Percentiles rank a stretch among this genome's conserved stretches.
These are phyloP conservation scores for Alternaria ethzedia DNA, from an alignment of 2,329 filamentous ascomycete species.

Conservation along the genomic window DNA sequence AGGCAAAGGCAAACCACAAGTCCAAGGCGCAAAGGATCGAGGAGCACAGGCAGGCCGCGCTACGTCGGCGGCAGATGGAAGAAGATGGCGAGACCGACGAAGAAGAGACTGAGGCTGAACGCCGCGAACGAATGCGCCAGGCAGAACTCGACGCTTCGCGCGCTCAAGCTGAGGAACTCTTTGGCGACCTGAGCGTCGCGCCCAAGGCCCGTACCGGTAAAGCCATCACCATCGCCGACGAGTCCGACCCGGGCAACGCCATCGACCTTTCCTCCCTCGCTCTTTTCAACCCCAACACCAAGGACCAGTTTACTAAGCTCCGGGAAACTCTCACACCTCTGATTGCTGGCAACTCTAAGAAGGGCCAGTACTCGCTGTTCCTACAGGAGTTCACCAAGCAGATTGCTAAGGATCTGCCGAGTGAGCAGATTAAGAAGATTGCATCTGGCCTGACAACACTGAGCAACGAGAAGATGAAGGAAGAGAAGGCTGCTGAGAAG, in stretches of 20 bases:
- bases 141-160: slow-evolving; percentile 90
- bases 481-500: slow-evolving; percentile 94
- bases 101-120: slow-evolving; percentile 75
- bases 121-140: slow-evolving; percentile 74
- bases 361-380: slow-evolving; percentile 89
- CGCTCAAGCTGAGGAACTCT: slow-evolving; percentile 87
- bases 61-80: slow-evolving; percentile 64
- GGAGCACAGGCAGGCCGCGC: slow-evolving; percentile 69
- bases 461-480: slow-evolving; percentile 97
- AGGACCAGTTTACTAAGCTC: slow-evolving; percentile 82
- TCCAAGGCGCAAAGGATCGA: slow-evolving; percentile 84
- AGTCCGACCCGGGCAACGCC: slow-evolving; percentile 75
- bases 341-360: slow-evolving; percentile 76
- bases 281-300: slow-evolving; percentile 88
- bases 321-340: slow-evolving; percentile 81
- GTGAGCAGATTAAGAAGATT: slow-evolving; percentile 96
- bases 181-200: slow-evolving; percentile 75
- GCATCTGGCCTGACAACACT: slow-evolving; percentile 85
- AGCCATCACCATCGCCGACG: slow-evolving; percentile 71
- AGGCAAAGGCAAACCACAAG: slow-evolving; percentile 90
- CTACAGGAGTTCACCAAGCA: slow-evolving; percentile 89
- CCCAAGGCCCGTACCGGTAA: slow-evolving; percentile 72
- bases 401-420: slow-evolving; percentile 83
- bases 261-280: slow-evolving; percentile 81
- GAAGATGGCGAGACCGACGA: slow-evolving; percentile 67